Base-by-base conservation (phyloP, 75 land plant species). In the Pinus tabuliformis region DNA sequence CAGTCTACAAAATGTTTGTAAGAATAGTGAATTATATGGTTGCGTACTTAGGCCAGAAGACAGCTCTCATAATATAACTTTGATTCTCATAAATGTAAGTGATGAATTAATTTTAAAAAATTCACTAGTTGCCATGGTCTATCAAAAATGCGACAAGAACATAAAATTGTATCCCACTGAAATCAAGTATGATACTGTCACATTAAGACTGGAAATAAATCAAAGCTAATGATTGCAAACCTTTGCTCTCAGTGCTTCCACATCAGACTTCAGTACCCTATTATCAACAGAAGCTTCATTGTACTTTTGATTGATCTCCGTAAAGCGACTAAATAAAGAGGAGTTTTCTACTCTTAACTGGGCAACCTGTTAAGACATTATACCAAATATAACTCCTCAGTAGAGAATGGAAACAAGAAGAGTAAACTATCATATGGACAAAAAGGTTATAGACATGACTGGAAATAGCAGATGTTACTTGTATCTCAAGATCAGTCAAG, bases 281-380 rank as follows among this genome's bases (percentile, higher is more conserved):
- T 95, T 97, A 73, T 92, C 92, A 20, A 94, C 87, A 36, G 91
- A 83, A 64, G 98, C 99, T 77, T 92, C 92, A 74, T 77, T 86
- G 83, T 87, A 89, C 85, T 95, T 95, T 20, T 91, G 91, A 77
- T 81, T 92, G 66, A 92, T 82, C 20, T 95, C 95, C 42, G 88
- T 82, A 15, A 92, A 86, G 39, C 89, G 90, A 78, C 90, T 92
- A 42, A 89, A 59, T 36, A 97, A 73, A 62, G 93, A 77, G 12
- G 98, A 83, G 63, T 97, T 94, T 77, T 97, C 99, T 58, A 89
- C 88, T 79, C 91, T 86, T 70, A 97, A 54, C 75, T 97, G 95
- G 30, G 95, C 78, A 83, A 96, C 99, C 97, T 96, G 76, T n/a
- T 21, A 74, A 58, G 28, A 58, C 59, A 65, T 18, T 68, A 56